These are phyloP conservation scores for Auricularia heimuer DNA, from an alignment of 768 basidiomycete species.

Conservation along the genomic window DNA sequence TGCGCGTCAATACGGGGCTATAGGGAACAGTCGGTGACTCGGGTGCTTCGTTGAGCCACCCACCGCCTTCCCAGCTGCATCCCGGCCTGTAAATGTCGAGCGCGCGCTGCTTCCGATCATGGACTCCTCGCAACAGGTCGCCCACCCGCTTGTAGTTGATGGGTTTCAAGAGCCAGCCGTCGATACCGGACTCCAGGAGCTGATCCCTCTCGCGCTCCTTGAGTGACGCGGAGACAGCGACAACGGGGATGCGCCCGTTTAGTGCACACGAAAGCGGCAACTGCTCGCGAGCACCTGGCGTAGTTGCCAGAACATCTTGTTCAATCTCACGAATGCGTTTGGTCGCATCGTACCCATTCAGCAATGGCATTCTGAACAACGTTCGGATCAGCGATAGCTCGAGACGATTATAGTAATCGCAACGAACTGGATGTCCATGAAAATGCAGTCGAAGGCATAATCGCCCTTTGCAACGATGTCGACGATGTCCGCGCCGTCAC, in stretches of 20 bases:
- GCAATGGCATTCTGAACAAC: slow-evolving; percentile 58
- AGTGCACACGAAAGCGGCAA: slow-evolving; percentile 31
- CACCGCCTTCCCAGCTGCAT: slow-evolving; percentile 52
- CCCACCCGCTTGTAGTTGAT: slow-evolving; percentile 65
- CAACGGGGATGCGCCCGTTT: slow-evolving; percentile 65
- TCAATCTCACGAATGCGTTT: slow-evolving; percentile 57
- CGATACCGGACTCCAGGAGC: slow-evolving; percentile 47
- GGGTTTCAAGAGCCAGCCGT: slow-evolving; percentile 80
- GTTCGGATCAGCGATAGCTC: too few species aligned
- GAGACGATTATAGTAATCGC: neutral
- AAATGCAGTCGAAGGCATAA: slow-evolving; percentile 53
- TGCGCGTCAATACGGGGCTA: too few species aligned
- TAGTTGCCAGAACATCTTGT: slow-evolving; percentile 12
- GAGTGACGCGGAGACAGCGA: slow-evolving; percentile 73
- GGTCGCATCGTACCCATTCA: slow-evolving; percentile 65
- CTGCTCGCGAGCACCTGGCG: neutral
- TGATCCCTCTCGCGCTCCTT: slow-evolving; percentile 45
- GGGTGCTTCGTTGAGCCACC: slow-evolving; percentile 34
- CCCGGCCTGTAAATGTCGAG: slow-evolving; percentile 43
- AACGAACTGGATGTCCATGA: slow-evolving; percentile 78
- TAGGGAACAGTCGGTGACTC: too few species aligned
- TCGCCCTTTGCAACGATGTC: slow-evolving; percentile 45
- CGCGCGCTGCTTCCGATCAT: slow-evolving; percentile 39
- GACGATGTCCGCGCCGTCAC: slow-evolving; percentile 69
- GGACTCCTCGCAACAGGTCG: slow-evolving; percentile 48